Base-by-base conservation (phyloP, 768 basidiomycete species). In the Phanerodontia chrysosporium region DNA sequence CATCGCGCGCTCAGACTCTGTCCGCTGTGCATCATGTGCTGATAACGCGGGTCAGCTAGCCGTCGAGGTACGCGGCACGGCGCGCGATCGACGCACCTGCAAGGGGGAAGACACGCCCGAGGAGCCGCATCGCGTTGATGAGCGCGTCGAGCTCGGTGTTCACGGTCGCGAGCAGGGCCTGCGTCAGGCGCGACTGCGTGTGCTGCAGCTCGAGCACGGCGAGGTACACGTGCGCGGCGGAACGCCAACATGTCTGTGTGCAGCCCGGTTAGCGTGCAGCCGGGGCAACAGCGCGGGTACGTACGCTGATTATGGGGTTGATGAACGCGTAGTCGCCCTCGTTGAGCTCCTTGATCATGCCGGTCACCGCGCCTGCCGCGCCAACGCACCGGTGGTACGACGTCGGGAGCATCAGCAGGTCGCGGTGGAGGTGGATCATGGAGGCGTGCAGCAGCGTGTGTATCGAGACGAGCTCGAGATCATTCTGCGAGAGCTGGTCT, bases 241-340 rank as follows among this genome's bases (percentile, higher is more conserved):
- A 67, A 28, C 67, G 69, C 77, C 77, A 78, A 59, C 76, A 78
- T 6, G 76, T 68, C 75, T 76, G 58, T 52, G 27, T 16, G 22
- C 46, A 5, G 45, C 8, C 12, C 13, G 6, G 24, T 12, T 16
- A 58, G 57, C 42, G 48, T 48, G 55, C 36, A 45, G 27, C 52
- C 42, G 2, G 24, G 16, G 13, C 60, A 42, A 5, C 22, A 24
- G 46, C 3, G 25, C 2, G 36, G 22, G n/a, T 22, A 78, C 82
- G 64, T 63, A 84, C 83, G 39, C 77, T 75, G 22, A 83, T 70
- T 42, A 81, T 76, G 5, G 83, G 83, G 70, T 84, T 82, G 18
- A 84, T 68, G 60, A 75, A 78, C 56, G 75, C 74, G 65, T 82
- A 84, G 64, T 85, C 83, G 6, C 69, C 73, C 28, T 81, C 80